Evolutionary conservation across 352 stramenopile genomes (phyloP).

Genomic region (Salisapilia sapeloensis): DNA sequence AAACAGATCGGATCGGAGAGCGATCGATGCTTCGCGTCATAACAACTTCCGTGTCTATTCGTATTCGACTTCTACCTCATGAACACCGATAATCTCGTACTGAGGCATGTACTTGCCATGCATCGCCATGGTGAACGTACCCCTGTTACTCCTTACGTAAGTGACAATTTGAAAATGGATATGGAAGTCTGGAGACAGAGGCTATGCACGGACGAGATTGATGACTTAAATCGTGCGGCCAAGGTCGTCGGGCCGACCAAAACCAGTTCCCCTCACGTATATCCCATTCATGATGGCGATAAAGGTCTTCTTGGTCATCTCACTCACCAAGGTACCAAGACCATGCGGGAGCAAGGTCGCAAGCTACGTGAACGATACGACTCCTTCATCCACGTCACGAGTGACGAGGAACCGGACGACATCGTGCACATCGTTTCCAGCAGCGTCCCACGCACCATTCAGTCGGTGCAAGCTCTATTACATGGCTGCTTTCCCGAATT

Average conservation of each 20-base stretch:
- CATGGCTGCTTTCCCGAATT: conserved; percentile 42
- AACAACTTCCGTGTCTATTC: too few species aligned
- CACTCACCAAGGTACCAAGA: conserved; percentile 39
- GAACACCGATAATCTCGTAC: too few species aligned
- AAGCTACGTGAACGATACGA: conserved; percentile 25
- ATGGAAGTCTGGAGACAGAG: conserved; percentile 37
- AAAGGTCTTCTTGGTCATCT: conserved; percentile 32
- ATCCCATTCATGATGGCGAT: conserved; percentile 14
- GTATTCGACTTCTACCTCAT: too few species aligned
- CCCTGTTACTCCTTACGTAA: conserved; percentile 43
- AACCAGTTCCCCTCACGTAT: conserved; percentile 19
- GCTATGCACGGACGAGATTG: conserved; percentile 28
- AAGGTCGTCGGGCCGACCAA: conserved; percentile 25
- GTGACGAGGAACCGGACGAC: conserved; percentile 8
- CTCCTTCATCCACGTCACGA: conserved; percentile 9
- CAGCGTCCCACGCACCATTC: conserved; percentile 50
- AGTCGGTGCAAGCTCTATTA: conserved; percentile 62
- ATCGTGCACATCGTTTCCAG: conserved; percentile 65
- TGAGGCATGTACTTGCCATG: conserved; percentile 64
- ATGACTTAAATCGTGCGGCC: conserved; percentile 20
- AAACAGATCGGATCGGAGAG: too few species aligned
- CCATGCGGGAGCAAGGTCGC: conserved; percentile 52
- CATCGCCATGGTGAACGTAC: conserved; percentile 69
- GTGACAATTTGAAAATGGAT: conserved; percentile 33
- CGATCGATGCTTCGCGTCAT: too few species aligned